Percentiles rank a stretch among this genome's conserved stretches.
These are phyloP conservation scores for Boletus albobrunnescens DNA, from an alignment of 1,284 basidiomycete genomes.

Conservation along the genomic window DNA sequence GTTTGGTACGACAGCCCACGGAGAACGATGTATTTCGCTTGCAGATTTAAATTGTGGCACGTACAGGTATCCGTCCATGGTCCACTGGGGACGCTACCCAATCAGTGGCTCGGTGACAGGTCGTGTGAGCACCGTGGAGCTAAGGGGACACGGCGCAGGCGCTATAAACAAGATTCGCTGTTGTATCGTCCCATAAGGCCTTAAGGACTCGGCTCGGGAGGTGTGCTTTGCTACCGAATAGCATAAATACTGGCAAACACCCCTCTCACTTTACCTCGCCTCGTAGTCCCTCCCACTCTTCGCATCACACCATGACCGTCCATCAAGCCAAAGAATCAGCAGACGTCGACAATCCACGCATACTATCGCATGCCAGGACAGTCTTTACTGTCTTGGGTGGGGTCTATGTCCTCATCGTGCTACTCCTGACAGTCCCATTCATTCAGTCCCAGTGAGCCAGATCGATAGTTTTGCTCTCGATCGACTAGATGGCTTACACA, in stretches of 20 bases:
- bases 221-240: background rate
- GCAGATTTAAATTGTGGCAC: too few species aligned
- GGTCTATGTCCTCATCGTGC: slow-evolving; percentile 53
- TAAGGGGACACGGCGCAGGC: background rate
- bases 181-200: too few species aligned
- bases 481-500: slow-evolving; percentile 10
- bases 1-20: background rate
- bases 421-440: slow-evolving; percentile 55
- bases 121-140: slow-evolving; percentile 17
- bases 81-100: slow-evolving; percentile 1
- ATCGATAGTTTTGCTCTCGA: slow-evolving; percentile 6
- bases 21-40: background rate
- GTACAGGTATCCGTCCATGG: too few species aligned
- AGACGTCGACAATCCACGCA: slow-evolving; percentile 10
- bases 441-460: slow-evolving; percentile 71
- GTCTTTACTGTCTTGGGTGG: slow-evolving; percentile 41
- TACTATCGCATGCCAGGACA: slow-evolving; percentile 35
- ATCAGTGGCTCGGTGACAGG: background rate
- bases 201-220: too few species aligned
- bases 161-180: background rate
- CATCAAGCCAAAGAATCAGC: background rate
- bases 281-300: background rate
- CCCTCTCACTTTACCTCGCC: background rate
- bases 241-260: slow-evolving; percentile 21
- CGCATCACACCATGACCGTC: slow-evolving; percentile 11